A percentile compares a stretch with the other conserved stretches of the same genome.
phyloP scores from a whole-genome alignment of 2,329 filamentous ascomycete genomes.

The Fusarium torulosum region DNA sequence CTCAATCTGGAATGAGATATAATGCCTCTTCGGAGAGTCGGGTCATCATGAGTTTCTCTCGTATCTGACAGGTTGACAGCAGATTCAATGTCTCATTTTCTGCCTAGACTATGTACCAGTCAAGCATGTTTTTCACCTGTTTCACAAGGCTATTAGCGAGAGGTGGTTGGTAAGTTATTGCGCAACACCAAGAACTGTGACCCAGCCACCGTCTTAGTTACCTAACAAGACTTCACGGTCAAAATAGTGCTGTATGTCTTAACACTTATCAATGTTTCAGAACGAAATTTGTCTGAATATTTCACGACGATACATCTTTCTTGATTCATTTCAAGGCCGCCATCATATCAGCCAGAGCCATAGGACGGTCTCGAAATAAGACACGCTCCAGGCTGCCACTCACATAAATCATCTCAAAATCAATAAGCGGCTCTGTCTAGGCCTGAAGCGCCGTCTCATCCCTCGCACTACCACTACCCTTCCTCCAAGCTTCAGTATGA shows the following conservation, averaged over 20 bases:
- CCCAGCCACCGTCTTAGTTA: background rate
- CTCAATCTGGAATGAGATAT: background rate
- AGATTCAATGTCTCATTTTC: no score
- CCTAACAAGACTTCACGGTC: background rate
- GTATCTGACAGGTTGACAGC: no score
- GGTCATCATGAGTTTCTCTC: no score
- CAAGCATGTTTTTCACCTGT: no score
- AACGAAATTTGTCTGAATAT: background rate
- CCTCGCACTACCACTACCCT: constrained; percentile 68
- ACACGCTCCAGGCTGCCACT: constrained; percentile 2
- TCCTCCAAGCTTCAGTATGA: constrained; percentile 64
- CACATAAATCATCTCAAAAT: background rate
- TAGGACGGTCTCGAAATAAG: background rate
- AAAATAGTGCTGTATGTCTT: background rate
- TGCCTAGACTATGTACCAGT: no score
- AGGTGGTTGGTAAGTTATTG: background rate
- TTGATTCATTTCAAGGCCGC: background rate
- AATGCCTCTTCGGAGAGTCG: background rate
- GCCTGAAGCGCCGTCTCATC: constrained; percentile 71
- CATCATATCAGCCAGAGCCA: background rate
- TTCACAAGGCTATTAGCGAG: no score
- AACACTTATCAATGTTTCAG: background rate
- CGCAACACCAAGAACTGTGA: background rate
- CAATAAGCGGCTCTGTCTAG: constrained; percentile 44
- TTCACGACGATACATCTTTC: constrained; percentile 6